phyloP scores from a whole-genome alignment of 768 basidiomycete genomes.

The Phanerodontia chrysosporium region DNA sequence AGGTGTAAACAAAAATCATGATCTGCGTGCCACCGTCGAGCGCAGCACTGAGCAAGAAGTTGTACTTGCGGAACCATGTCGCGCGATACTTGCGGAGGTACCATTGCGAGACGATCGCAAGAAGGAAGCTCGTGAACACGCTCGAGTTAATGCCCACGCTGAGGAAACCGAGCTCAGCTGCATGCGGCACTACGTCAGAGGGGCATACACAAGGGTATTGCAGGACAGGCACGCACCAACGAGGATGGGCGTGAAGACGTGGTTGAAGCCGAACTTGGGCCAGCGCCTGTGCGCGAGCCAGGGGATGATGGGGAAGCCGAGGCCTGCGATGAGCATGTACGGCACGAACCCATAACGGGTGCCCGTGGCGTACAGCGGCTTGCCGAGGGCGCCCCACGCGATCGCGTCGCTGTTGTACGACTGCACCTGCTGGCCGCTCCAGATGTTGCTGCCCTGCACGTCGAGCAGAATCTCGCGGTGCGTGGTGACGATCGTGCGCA shows the following conservation, averaged over 20 bases:
- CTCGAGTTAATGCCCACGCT: conserved; percentile 54
- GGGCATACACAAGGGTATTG: no score
- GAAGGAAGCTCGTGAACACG: conserved; percentile 38
- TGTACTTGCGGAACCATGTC: conserved; percentile 48
- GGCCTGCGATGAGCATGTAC: conserved; percentile 42
- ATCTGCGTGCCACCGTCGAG: conserved; percentile 50
- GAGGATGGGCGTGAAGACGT: conserved; percentile 45
- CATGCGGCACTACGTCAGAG: no score
- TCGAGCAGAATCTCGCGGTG: conserved; percentile 42
- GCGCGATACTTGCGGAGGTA: conserved; percentile 40
- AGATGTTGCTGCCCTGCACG: conserved; percentile 48
- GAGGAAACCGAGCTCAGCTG: conserved; percentile 42
- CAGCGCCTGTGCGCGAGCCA: conserved; percentile 41
- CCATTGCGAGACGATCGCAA: conserved; percentile 42
- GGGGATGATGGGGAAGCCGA: conserved; percentile 50
- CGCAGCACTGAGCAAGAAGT: conserved; percentile 48
- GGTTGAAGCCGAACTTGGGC: conserved; percentile 41
- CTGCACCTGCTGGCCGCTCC: conserved; percentile 47
- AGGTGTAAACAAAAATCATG: conserved; percentile 29
- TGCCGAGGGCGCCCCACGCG: conserved; percentile 51
- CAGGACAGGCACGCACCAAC: conserved; percentile 34
- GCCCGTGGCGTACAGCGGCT: conserved; percentile 41
- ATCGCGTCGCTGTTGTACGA: conserved; percentile 48
- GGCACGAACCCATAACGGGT: conserved; percentile 45
- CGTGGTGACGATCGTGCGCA: conserved; percentile 28